Conservation (phyloP, 805 yeast genomes). For the Spathaspora girioi region DNA sequence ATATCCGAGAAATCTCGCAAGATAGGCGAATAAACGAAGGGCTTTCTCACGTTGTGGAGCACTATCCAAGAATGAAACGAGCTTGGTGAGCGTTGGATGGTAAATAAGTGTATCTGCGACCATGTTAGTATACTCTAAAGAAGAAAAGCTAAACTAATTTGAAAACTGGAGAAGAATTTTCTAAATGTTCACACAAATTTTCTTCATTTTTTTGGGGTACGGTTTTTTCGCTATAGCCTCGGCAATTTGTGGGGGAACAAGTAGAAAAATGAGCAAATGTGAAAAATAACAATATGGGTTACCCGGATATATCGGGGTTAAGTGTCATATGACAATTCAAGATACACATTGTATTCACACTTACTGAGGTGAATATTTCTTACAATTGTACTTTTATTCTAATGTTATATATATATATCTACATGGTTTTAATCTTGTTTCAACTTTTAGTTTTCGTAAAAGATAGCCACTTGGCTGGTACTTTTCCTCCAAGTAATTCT, state of each 20-base stretch:
- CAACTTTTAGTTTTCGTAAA: no score
- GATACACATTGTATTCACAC: no score
- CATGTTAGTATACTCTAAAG: slow-evolving; percentile 31
- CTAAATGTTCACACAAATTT: no score
- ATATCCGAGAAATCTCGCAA: slow-evolving; percentile 68
- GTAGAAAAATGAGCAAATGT: slow-evolving; percentile 6
- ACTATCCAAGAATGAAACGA: slow-evolving; percentile 61
- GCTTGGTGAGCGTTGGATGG: slow-evolving; percentile 67
- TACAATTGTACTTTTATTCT: no score
- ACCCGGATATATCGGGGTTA: slow-evolving; percentile 11
- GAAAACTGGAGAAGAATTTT: no score
- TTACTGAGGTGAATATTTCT: no score
- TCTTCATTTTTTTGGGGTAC: not conserved
- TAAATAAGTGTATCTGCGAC: slow-evolving; percentile 65
- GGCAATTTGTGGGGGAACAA: not conserved
- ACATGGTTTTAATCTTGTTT: no score
- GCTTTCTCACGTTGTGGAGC: slow-evolving; percentile 78
- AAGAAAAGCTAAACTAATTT: not conserved
- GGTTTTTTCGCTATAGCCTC: not conserved
- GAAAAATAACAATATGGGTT: slow-evolving; percentile 23
- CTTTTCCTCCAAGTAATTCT: no score
- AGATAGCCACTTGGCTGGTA: no score
- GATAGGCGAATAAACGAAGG: slow-evolving; percentile 75
- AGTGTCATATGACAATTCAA: no score
- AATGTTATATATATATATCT: no score